A percentile compares a stretch with the other conserved stretches of the same genome.
These are phyloP conservation scores for Penicillium hesseltinei DNA, from an alignment of 2,329 filamentous ascomycete species.

Conservation along the genomic window DNA sequence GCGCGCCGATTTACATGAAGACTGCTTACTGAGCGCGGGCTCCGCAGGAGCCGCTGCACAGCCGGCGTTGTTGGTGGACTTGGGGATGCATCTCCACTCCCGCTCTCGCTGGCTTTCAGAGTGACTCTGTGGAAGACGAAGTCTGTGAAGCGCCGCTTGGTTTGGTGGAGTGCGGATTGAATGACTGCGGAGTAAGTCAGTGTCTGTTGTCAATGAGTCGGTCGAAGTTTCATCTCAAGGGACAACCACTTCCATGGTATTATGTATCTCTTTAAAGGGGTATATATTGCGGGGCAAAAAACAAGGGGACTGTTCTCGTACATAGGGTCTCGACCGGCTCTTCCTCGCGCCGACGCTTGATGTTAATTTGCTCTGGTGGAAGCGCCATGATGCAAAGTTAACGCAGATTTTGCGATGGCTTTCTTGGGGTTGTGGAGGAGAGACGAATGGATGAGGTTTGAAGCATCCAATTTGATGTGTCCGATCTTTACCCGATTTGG, in stretches of 20 bases:
- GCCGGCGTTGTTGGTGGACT: slow-evolving; percentile 18
- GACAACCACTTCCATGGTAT: neutral
- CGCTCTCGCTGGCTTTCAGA: slow-evolving; percentile 22
- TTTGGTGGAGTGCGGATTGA: slow-evolving; percentile 44
- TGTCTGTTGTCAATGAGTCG: neutral
- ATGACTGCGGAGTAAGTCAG: slow-evolving; percentile 39
- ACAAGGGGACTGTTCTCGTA: slow-evolving; percentile 29
- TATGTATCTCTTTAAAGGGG: slow-evolving; percentile 14
- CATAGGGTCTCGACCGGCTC: slow-evolving; percentile 56
- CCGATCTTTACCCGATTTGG: neutral
- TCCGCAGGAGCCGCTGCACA: slow-evolving; percentile 29
- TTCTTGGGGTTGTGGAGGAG: slow-evolving; percentile 5
- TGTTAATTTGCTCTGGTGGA: slow-evolving; percentile 51
- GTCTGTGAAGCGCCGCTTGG: slow-evolving; percentile 50
- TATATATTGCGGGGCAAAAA: slow-evolving; percentile 16
- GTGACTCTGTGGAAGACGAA: slow-evolving; percentile 48
- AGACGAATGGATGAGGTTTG: slow-evolving; percentile 5
- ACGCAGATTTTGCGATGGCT: neutral
- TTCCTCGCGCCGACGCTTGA: slow-evolving; percentile 58
- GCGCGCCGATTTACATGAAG: slow-evolving; percentile 20
- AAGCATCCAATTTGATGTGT: slow-evolving; percentile 8
- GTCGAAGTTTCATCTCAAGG: neutral
- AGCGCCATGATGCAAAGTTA: slow-evolving; percentile 38
- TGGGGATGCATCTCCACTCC: slow-evolving; percentile 16
- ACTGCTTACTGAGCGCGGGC: slow-evolving; percentile 38